Percentiles rank a stretch among this genome's conserved stretches.
These are phyloP conservation scores for Sporothrix brasiliensis DNA, from an alignment of 2,329 filamentous ascomycete genomes.

Conservation along the genomic window DNA sequence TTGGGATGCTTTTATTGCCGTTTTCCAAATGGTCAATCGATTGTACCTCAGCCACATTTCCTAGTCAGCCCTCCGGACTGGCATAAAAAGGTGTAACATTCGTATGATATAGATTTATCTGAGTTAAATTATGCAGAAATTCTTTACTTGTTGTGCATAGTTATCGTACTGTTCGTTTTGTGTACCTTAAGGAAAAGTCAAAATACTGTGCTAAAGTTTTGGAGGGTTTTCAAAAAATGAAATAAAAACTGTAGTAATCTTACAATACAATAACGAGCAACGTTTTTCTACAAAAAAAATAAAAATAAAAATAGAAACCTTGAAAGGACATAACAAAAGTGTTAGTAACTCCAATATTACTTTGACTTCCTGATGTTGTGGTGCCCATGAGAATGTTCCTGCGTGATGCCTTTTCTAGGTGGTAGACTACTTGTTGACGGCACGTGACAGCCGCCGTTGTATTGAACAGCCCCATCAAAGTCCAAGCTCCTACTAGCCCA, in stretches of 20 bases:
- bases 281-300: not conserved
- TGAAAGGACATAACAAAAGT: not conserved
- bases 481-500: not conserved
- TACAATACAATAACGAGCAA: too few species aligned
- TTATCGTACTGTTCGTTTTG: not conserved
- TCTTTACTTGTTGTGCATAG: not conserved
- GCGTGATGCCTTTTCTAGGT: not conserved
- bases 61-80: not conserved
- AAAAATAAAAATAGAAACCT: not conserved
- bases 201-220: not conserved
- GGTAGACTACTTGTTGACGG: not conserved
- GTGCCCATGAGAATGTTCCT: not conserved
- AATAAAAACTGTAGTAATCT: not conserved
- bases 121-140: not conserved
- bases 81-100: not conserved
- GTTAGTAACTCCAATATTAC: not conserved
- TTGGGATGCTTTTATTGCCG: not conserved
- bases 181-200: not conserved
- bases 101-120: not conserved
- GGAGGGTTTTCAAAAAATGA: too few species aligned
- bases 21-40: slow-evolving; percentile 1
- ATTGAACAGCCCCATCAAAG: not conserved
- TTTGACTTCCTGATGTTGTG: not conserved
- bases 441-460: not conserved
- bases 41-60: not conserved